Conservation (phyloP, 176 grass and related monocot genomes). For the Themeda triandra region DNA sequence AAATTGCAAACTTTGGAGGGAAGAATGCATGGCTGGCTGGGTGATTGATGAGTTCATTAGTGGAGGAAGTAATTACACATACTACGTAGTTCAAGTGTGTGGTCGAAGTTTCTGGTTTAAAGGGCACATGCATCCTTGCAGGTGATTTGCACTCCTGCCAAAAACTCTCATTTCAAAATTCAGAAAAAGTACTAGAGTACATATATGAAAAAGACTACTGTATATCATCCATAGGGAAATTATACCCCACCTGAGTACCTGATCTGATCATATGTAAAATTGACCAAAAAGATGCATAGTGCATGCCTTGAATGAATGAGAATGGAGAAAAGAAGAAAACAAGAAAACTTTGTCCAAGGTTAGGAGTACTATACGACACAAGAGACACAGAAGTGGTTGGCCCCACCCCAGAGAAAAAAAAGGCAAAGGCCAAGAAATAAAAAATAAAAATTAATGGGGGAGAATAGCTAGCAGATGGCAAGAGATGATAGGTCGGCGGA, state of each 20-base stretch:
- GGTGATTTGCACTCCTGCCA: no score
- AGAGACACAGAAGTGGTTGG: constrained; percentile 21
- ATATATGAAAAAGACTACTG: no score
- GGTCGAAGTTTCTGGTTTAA: no score
- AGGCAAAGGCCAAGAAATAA: no score
- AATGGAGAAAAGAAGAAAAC: neutral
- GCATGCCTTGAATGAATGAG: neutral
- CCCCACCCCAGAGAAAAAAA: neutral
- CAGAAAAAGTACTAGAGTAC: no score
- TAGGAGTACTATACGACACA: neutral
- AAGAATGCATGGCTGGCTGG: neutral
- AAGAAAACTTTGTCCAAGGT: neutral
- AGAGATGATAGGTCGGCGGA: neutral
- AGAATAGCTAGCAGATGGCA: constrained; percentile 14
- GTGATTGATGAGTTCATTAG: neutral
- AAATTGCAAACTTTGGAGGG: neutral
- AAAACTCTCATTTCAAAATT: no score
- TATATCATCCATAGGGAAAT: no score
- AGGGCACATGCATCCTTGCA: no score
- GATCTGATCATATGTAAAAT: no score
- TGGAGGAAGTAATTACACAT: neutral
- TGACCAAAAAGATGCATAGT: no score
- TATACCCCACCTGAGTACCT: no score
- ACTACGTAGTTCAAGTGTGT: no score
- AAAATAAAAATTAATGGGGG: neutral